Base-by-base conservation (phyloP, 2,329 filamentous ascomycete genomes). In the Alternaria novae-zelandiae region DNA sequence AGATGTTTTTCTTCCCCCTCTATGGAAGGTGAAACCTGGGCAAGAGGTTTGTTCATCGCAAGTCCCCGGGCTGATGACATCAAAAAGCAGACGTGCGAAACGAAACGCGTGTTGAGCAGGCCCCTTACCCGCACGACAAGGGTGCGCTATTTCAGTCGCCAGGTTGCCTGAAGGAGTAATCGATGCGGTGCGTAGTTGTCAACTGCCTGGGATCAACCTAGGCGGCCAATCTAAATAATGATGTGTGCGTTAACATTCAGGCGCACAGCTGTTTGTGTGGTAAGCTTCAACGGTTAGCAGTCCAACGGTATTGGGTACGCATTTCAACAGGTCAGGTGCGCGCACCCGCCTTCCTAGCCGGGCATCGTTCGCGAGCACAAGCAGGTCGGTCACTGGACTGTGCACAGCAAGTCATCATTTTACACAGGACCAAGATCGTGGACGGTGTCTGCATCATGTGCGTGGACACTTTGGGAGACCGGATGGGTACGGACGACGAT, bases 61-160 rank as follows among this genome's bases (percentile, higher is more conserved):
- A 21, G 43, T 43, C 46, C 3, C n/a, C 17, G 30, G 43, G 43
- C 54, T 8, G 44, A 49, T 26, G 54, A n/a, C 26, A n/a, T 45
- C 8, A 25, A 56, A 46, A 47, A 47, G 54, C 54, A 57, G 45
- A 46, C 26, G 43, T 46, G 44, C 26, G 26, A 57, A 57, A 57
- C 54, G 54, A 47, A 57, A 57, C 54, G 54, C 46, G 54, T 57
- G 54, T 49, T 47, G 54, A 57, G 43, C 28, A 46, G 28, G 45
- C 26, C 26, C 25, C 45, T 47, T 49, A 21, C 10, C 54, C 36
- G 54, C 43, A 41, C n/a, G 25, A 20, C 36, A 15, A 54, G 21
- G 9, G 51, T 17, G 17, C 36, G 36, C 54, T 57, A 57, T 57
- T 57, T 46, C 28, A 11, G 54, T 57, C 54, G 26, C 20, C 25